A percentile compares a stretch with the other conserved stretches of the same genome.
Conservation (phyloP, 2,329 filamentous ascomycete species). For the Dactylellina parvicollis region DNA sequence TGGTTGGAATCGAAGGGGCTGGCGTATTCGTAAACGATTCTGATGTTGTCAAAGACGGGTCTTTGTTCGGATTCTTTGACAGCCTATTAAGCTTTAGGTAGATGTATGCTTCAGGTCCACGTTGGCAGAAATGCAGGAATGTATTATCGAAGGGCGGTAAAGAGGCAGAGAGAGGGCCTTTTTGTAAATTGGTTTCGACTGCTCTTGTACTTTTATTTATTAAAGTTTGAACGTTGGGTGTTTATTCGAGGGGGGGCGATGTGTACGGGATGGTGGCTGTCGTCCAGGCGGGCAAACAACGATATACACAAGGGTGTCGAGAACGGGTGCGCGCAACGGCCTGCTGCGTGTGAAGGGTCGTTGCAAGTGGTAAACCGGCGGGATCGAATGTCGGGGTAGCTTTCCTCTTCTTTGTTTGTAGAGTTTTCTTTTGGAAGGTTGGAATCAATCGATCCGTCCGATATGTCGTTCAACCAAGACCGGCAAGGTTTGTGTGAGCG, state of each 20-base stretch:
- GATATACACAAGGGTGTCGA: not conserved
- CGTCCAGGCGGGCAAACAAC: not conserved
- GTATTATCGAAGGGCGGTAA: not conserved
- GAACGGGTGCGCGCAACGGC: not conserved
- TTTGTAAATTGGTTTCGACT: conserved; percentile 11
- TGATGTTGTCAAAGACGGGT: conserved; percentile 33
- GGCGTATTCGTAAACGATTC: not conserved
- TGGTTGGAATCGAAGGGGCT: not conserved
- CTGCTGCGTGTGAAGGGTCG: not conserved
- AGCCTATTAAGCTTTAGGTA: not conserved
- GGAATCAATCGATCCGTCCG: conserved; percentile 14
- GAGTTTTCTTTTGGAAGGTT: conserved; percentile 2
- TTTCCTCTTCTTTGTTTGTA: not conserved
- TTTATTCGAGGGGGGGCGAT: not conserved
- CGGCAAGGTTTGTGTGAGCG: conserved; percentile 30
- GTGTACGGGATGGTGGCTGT: not conserved
- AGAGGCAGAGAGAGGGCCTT: not conserved
- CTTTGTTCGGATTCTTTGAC: conserved; percentile 48
- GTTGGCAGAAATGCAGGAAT: not conserved
- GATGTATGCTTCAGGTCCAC: conserved; percentile 2
- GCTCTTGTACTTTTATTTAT: not conserved
- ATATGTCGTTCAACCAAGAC: conserved; percentile 43
- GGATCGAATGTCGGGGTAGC: not conserved
- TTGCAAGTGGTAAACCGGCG: not conserved
- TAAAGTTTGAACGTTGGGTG: not conserved